Conservation (phyloP, 2,329 filamentous ascomycete genomes). For the Pseudogymnoascus sp. region DNA sequence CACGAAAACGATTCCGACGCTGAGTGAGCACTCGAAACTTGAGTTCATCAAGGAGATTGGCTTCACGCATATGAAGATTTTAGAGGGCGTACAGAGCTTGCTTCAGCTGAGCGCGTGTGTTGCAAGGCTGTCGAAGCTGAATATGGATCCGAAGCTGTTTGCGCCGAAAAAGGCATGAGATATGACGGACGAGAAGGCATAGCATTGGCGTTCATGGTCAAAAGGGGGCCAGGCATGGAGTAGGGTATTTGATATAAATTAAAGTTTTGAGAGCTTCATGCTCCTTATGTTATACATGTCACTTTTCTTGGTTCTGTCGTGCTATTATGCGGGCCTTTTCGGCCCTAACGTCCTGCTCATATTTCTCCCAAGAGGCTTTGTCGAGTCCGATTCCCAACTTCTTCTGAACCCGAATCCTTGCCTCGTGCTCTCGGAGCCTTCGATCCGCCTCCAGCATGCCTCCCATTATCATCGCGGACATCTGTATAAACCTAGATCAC, state of each 20-base stretch:
- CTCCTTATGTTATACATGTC: conserved; percentile 10
- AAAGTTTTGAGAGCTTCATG: conserved; percentile 15
- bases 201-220: conserved; percentile 12
- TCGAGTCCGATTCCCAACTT: conserved; percentile 49
- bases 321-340: conserved; percentile 16
- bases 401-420: conserved; percentile 57
- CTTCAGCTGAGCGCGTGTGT: conserved; percentile 91
- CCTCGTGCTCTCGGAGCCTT: conserved; percentile 61
- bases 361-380: conserved; percentile 61
- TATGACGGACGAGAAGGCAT: conserved; percentile 30
- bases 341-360: conserved; percentile 47
- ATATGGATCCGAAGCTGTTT: conserved; percentile 89
- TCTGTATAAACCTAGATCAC: conserved; percentile 62
- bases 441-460: conserved; percentile 70
- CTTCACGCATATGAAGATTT: conserved; percentile 97
- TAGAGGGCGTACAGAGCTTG: conserved; percentile 95
- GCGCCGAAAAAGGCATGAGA: conserved; percentile 10
- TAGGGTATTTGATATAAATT: conserved; percentile 1
- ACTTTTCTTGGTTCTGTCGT: background rate
- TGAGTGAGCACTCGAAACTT: conserved; percentile 91
- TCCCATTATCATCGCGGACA: conserved; percentile 79
- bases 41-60: conserved; percentile 99
- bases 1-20: conserved; percentile 85
- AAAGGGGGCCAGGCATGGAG: background rate
- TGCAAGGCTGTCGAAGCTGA: conserved; percentile 84